A percentile compares a stretch with the other conserved stretches of the same genome.
Conservation (phyloP, 2,329 filamentous ascomycete genomes). For the Penicillium sp. region DNA sequence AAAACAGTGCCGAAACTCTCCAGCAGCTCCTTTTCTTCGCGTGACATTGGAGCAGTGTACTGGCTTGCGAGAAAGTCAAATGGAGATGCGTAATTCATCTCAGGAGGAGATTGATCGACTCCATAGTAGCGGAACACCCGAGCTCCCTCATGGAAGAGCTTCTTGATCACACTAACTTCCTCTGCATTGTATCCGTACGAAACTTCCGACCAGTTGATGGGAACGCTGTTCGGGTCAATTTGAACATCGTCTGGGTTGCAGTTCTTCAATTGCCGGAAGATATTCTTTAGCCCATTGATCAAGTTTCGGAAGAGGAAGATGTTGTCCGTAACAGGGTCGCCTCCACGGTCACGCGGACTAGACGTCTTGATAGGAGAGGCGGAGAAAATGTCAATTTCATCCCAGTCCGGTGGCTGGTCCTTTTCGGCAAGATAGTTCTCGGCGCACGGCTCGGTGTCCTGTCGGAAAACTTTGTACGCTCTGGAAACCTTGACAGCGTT, state of each 20-base stretch:
- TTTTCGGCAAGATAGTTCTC: conserved; percentile 86
- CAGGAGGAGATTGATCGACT: conserved; percentile 72
- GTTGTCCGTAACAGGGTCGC: conserved; percentile 91
- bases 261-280: conserved; percentile 89
- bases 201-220: conserved; percentile 90
- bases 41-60: conserved; percentile 88
- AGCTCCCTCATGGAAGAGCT: conserved; percentile 93
- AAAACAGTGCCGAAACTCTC: conserved; percentile 99
- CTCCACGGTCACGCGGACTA: conserved; percentile 82
- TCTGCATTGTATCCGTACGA: conserved; percentile 96
- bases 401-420: conserved; percentile 83
- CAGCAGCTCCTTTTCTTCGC: conserved; percentile 95
- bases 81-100: conserved; percentile 74
- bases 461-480: conserved; percentile 72
- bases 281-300: conserved; percentile 92
- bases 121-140: conserved; percentile 97
- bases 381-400: conserved; percentile 95
- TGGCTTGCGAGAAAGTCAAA: conserved; percentile 93
- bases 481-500: conserved; percentile 95
- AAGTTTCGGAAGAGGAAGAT: conserved; percentile 97
- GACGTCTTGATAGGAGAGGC: conserved; percentile 95
- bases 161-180: conserved; percentile 93
- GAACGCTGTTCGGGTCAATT: conserved; percentile 75
- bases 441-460: conserved; percentile 63
- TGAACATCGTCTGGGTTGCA: conserved; percentile 72